A percentile compares a stretch with the other conserved stretches of the same genome.
These are phyloP conservation scores for Dendrobium chrysotoxum DNA, from an alignment of 106 monocot genomes.

Conservation along the genomic window DNA sequence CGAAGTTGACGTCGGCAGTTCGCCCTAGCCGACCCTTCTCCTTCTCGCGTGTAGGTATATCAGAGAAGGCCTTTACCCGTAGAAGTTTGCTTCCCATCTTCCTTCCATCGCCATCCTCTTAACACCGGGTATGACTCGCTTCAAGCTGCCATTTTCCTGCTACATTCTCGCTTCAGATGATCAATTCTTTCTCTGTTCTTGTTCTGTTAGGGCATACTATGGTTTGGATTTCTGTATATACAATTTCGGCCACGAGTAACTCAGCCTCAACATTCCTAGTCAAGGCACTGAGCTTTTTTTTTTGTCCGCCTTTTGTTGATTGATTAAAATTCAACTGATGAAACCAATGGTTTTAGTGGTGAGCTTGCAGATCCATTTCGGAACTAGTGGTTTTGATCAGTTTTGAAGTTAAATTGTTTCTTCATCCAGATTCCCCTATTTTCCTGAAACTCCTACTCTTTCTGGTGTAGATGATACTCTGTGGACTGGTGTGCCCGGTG, in stretches of 20 bases:
- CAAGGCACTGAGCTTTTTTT: neutral
- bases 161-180: neutral
- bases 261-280: neutral
- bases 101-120: neutral
- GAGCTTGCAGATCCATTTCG: neutral
- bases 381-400: neutral
- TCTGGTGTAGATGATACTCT: slow-evolving; percentile 78
- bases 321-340: neutral
- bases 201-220: neutral
- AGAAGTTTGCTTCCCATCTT: no score
- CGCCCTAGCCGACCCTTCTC: no score
- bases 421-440: neutral
- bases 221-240: neutral
- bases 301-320: neutral
- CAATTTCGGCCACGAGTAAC: neutral
- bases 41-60: no score
- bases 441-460: neutral
- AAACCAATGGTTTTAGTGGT: no score
- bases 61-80: no score
- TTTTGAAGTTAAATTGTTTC: neutral
- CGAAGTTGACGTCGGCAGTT: no score
- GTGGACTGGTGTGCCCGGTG: slow-evolving; percentile 86
- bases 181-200: neutral
- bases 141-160: neutral
- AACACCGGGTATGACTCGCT: neutral